Percentiles rank a stretch among this genome's conserved stretches.
These are phyloP conservation scores for Saccharomyces hybrid DNA, from an alignment of 1,139 yeast genomes.

Conservation along the genomic window DNA sequence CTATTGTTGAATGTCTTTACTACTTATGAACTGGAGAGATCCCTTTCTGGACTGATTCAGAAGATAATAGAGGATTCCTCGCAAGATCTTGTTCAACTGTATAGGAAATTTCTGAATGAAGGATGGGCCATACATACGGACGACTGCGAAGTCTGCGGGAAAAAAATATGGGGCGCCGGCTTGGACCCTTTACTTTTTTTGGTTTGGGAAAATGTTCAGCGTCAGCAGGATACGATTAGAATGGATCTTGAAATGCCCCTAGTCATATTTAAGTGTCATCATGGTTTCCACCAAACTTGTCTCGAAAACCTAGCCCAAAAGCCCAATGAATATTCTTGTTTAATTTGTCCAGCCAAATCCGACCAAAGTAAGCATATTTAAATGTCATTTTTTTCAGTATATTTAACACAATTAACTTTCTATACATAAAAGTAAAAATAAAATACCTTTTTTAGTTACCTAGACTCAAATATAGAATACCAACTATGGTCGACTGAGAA, in stretches of 20 bases:
- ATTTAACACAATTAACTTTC: not conserved
- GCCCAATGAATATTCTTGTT: constrained; percentile 15
- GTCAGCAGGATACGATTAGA: not conserved
- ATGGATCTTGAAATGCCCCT: constrained; percentile 15
- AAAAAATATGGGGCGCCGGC: constrained; percentile 55
- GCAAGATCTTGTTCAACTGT: constrained; percentile 11
- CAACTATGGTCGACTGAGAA: constrained; percentile 46
- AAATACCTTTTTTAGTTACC: not conserved
- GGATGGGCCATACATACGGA: constrained; percentile 56
- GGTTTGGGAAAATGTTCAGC: constrained; percentile 38
- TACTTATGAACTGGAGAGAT: constrained; percentile 22
- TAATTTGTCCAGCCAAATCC: constrained; percentile 11
- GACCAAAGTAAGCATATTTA: not conserved
- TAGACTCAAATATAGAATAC: constrained; percentile 34
- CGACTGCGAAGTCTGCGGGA: constrained; percentile 69
- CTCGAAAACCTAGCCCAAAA: constrained; percentile 40
- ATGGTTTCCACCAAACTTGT: constrained; percentile 64
- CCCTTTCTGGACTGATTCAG: constrained; percentile 15
- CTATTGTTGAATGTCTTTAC: constrained; percentile 19
- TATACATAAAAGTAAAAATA: not conserved
- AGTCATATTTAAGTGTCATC: constrained; percentile 49
- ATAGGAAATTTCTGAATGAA: constrained; percentile 18
- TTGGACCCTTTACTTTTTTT: constrained; percentile 38
- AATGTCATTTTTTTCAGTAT: too few species aligned
- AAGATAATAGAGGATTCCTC: constrained; percentile 21